phyloP scores from a whole-genome alignment of 345 rosid genomes.

The Eutrema yunnanense region DNA sequence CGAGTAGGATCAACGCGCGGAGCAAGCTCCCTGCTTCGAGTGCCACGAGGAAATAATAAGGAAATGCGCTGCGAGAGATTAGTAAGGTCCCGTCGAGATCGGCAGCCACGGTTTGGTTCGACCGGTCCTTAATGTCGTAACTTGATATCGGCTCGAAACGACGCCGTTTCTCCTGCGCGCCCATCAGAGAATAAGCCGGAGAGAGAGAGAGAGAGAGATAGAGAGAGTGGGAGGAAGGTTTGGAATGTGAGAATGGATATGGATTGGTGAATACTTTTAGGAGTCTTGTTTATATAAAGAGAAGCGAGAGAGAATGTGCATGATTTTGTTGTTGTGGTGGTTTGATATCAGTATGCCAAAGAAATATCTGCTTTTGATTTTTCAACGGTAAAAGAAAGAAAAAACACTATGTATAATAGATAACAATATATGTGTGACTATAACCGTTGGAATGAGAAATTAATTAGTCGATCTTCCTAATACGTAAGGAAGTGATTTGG shows the following conservation, averaged over 20 bases:
- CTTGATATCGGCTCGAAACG: slow-evolving; percentile 48
- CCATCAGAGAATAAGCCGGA: slow-evolving; percentile 37
- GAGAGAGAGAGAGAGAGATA: slow-evolving; percentile 4
- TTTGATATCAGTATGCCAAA: slow-evolving; percentile 26
- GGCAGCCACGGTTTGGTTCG: slow-evolving; percentile 71
- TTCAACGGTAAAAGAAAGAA: slow-evolving; percentile 8
- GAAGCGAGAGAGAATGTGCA: slow-evolving; percentile 23
- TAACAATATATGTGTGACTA: slow-evolving; percentile 4
- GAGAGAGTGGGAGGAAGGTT: slow-evolving; percentile 7
- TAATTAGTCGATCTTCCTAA: slow-evolving; percentile 15
- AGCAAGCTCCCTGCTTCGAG: slow-evolving; percentile 81
- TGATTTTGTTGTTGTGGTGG: slow-evolving; percentile 28
- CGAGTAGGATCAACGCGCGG: slow-evolving; percentile 56
- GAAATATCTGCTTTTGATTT: slow-evolving; percentile 3
- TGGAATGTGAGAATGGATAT: slow-evolving; percentile 26
- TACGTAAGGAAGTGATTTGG: slow-evolving; percentile 15
- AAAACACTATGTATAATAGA: neutral
- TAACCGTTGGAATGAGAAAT: slow-evolving; percentile 16
- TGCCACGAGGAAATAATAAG: slow-evolving; percentile 81
- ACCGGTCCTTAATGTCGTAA: slow-evolving; percentile 51
- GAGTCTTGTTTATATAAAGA: slow-evolving; percentile 27
- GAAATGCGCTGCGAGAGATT: slow-evolving; percentile 71
- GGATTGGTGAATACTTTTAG: slow-evolving; percentile 12
- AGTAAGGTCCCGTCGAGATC: slow-evolving; percentile 85
- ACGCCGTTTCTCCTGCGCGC: slow-evolving; percentile 31